Evolutionary conservation across 2,329 filamentous ascomycete species (phyloP).

Genomic region (Corynespora cassiicola): DNA sequence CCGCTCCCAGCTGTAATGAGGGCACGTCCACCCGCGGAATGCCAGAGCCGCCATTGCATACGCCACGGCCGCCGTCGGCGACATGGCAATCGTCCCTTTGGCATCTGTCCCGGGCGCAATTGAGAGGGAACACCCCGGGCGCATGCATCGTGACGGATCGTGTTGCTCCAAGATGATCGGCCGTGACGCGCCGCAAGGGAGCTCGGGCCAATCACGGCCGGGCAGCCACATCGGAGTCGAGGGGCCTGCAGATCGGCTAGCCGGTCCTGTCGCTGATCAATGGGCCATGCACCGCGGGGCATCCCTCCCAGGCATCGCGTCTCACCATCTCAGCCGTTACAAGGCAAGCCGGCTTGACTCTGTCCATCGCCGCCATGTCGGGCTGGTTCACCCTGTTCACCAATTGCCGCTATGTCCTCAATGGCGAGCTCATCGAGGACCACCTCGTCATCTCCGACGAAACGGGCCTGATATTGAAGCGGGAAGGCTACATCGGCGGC

Average conservation of each 20-base stretch:
- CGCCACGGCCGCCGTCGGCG: too few relatives aligned
- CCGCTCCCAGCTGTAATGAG: too few relatives aligned
- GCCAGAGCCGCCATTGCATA: too few relatives aligned
- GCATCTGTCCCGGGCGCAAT: too few relatives aligned
- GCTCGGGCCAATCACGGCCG: neutral
- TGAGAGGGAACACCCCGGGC: too few relatives aligned
- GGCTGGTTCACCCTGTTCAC: conserved; percentile 55
- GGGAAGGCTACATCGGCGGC: conserved; percentile 52
- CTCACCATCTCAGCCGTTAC: conserved; percentile 4
- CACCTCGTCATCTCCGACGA: conserved; percentile 54
- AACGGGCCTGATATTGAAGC: conserved; percentile 50
- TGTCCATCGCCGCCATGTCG: too few relatives aligned
- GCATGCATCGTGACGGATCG: conserved; percentile 4
- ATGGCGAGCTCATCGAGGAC: conserved; percentile 52
- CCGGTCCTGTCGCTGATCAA: too few relatives aligned
- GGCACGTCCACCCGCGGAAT: too few relatives aligned
- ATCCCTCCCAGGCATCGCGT: neutral
- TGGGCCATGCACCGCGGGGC: too few relatives aligned
- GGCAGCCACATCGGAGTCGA: neutral
- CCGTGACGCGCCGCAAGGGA: conserved; percentile 1
- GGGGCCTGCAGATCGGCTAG: neutral
- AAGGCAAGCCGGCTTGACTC: too few relatives aligned
- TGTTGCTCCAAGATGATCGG: conserved; percentile 3
- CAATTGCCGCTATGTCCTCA: conserved; percentile 53
- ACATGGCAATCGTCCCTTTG: too few relatives aligned